Conservation (phyloP, 495 filamentous ascomycete genomes). For the Pyrenula massariospora region DNA sequence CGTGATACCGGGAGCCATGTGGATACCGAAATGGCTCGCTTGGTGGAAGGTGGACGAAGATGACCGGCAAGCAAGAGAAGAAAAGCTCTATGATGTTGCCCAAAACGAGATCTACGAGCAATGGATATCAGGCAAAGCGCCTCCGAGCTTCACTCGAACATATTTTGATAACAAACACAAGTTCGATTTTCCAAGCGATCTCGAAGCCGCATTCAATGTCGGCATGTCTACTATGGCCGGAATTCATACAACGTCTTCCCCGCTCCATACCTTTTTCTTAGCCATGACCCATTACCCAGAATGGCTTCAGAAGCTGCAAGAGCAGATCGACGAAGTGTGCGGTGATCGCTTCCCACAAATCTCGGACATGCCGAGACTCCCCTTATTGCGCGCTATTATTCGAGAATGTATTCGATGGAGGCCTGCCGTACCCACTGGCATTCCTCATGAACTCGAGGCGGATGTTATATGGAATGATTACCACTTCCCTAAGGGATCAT, state of each 20-base stretch:
- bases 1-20: not conserved
- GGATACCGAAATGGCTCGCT: not conserved
- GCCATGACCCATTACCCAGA: constrained; percentile 37
- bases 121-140: not conserved
- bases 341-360: constrained; percentile 10
- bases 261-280: constrained; percentile 27
- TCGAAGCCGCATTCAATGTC: not conserved
- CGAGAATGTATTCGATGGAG: not conserved
- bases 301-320: constrained; percentile 40
- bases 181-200: not conserved
- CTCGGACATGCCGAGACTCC: not conserved
- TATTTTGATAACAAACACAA: not conserved
- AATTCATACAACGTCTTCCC: constrained; percentile 9
- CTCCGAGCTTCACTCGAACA: not conserved
- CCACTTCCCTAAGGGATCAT: not conserved
- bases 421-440: not conserved
- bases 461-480: not conserved
- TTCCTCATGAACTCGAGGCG: not conserved
- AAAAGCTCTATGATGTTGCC: not conserved
- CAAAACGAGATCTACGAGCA: not conserved
- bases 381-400: not conserved
- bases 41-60: not conserved
- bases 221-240: not conserved
- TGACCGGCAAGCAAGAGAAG: not conserved
- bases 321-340: constrained; percentile 44